Percentiles rank a stretch among this genome's conserved stretches.
phyloP scores from a whole-genome alignment of 73 alveolate species.

The Blepharisma stoltei region DNA sequence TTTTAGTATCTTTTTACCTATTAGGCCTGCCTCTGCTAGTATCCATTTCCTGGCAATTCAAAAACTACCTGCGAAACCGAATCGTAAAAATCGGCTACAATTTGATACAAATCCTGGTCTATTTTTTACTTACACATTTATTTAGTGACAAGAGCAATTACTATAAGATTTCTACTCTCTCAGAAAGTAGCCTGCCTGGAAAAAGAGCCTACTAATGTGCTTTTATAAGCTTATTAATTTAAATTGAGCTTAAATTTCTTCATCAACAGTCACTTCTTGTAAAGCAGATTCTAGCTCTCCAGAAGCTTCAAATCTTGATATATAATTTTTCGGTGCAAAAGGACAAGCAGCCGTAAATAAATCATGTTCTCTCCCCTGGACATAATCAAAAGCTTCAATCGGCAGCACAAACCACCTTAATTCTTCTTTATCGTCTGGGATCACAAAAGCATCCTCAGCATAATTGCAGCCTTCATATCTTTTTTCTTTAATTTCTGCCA shows the following conservation, averaged over 20 bases:
- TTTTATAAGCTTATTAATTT: too few relatives aligned
- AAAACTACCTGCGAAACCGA: neutral
- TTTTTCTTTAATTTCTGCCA: neutral
- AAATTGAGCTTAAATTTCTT: too few relatives aligned
- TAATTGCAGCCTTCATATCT: neutral
- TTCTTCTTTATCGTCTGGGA: neutral
- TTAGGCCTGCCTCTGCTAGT: slow-evolving; percentile 12
- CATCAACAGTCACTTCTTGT: too few relatives aligned
- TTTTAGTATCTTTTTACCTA: neutral
- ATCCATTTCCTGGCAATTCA: slow-evolving; percentile 12
- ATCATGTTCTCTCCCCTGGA: neutral
- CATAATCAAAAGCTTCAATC: neutral
- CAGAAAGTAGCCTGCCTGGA: slow-evolving; percentile 18
- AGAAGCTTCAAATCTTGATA: too few relatives aligned
- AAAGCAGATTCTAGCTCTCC: too few relatives aligned
- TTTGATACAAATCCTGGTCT: slow-evolving; percentile 8
- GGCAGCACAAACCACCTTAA: neutral
- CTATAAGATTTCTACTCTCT: slow-evolving; percentile 19
- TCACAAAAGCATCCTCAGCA: neutral
- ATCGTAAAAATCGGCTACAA: neutral
- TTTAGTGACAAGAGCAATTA: slow-evolving; percentile 18
- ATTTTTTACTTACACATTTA: neutral
- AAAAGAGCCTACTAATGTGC: too few relatives aligned
- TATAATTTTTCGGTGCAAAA: too few relatives aligned
- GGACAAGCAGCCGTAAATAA: too few relatives aligned